Conservation (phyloP, 768 basidiomycete genomes). For the Tricholoma matsutake region DNA sequence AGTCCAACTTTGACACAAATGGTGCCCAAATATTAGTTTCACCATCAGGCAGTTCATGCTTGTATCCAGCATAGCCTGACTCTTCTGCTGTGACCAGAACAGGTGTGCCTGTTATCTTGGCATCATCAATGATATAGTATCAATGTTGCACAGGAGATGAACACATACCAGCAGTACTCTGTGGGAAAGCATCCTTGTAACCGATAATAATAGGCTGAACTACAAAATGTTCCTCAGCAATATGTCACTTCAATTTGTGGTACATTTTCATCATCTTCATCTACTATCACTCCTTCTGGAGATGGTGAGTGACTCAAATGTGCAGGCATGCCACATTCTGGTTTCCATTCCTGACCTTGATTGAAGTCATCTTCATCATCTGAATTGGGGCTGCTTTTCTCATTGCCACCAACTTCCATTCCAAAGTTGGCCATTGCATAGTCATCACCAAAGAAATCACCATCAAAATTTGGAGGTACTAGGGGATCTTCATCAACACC, state of each 20-base stretch:
- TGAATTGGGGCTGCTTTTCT: neutral
- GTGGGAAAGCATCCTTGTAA: neutral
- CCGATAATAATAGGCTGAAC: neutral
- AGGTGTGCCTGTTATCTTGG: too few relatives aligned
- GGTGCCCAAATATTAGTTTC: slow-evolving; percentile 23
- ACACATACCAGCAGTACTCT: neutral
- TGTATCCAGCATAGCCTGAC: neutral
- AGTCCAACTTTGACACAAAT: slow-evolving; percentile 33
- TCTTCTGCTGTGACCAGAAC: neutral
- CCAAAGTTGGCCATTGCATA: neutral
- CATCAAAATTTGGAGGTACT: neutral
- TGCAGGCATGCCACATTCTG: too few relatives aligned
- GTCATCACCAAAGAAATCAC: neutral
- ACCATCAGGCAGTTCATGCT: neutral
- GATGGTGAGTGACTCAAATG: neutral
- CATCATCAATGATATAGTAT: neutral
- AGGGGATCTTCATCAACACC: neutral
- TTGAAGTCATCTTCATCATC: slow-evolving; percentile 1
- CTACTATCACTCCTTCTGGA: neutral
- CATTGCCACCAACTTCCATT: neutral
- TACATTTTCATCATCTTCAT: neutral
- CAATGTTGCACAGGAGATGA: neutral
- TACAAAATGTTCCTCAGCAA: slow-evolving; percentile 1
- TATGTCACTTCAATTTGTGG: neutral
- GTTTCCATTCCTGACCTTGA: neutral